Conservation (phyloP, 2,329 filamentous ascomycete species). For the Ophiosphaerella narmari region DNA sequence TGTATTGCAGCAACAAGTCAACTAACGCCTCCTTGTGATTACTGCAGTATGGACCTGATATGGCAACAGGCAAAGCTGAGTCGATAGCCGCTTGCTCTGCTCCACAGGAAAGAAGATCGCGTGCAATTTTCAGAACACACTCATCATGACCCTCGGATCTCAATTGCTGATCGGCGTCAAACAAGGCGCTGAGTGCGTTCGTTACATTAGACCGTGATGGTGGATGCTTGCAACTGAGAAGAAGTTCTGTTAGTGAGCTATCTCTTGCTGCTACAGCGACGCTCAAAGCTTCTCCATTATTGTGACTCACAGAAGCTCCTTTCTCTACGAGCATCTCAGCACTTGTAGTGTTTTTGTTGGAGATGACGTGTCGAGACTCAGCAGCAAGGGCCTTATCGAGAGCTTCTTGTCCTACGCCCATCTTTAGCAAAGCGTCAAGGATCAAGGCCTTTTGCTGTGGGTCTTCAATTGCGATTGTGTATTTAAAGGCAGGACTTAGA, state of each 20-base stretch:
- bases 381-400: slow-evolving; percentile 33
- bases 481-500: slow-evolving; percentile 33
- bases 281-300: slow-evolving; percentile 60
- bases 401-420: slow-evolving; percentile 33
- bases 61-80: slow-evolving; percentile 25
- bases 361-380: slow-evolving; percentile 28
- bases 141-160: neutral
- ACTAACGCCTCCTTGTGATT: slow-evolving; percentile 18
- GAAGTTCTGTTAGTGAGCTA: slow-evolving; percentile 53
- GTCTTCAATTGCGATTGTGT: slow-evolving; percentile 26
- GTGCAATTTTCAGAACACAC: slow-evolving; percentile 18
- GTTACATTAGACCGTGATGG: slow-evolving; percentile 32
- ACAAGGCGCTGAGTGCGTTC: slow-evolving; percentile 33
- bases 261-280: slow-evolving; percentile 60
- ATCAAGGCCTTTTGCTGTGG: slow-evolving; percentile 31
- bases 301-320: slow-evolving; percentile 53
- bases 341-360: slow-evolving; percentile 28
- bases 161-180: slow-evolving; percentile 16
- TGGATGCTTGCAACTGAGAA: slow-evolving; percentile 50
- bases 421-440: slow-evolving; percentile 27
- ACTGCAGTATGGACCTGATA: slow-evolving; percentile 16
- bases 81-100: slow-evolving; percentile 38
- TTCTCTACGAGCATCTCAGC: slow-evolving; percentile 35
- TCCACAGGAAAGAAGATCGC: slow-evolving; percentile 29
- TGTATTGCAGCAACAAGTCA: slow-evolving; percentile 29